Evolutionary conservation across 2,329 filamentous ascomycete species (phyloP), one percentile per base, ranked within the genome.

Genomic region (Bipolaris cookei): DNA sequence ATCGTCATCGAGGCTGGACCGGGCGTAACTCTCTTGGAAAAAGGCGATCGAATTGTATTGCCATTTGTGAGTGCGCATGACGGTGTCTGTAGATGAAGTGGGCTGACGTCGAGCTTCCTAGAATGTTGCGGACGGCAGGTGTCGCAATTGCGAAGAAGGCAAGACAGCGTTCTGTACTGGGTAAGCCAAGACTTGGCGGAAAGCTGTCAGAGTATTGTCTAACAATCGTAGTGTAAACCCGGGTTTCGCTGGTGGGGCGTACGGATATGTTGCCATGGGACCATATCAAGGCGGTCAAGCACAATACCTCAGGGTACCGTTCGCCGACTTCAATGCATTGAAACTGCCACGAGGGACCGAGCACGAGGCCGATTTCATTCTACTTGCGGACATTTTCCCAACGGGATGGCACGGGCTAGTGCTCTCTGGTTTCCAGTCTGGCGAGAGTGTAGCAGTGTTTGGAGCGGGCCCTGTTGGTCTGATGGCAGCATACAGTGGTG

Each of bases 91-190:
- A 28, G 14, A 48, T 13, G 14, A 13, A 13, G 8, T 28, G 20
- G 18, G 20, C 45, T 48, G 21, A 48, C 10, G 13, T 7, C 13
- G n/a, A 38, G 14, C 18, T 37, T 25, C 8, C 30, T 20, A 56
- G 53, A 61, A 54, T 16, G 59, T 58, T 25, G 63, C 62, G 0
- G 64, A 64, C n/a, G 64, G 64, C 18, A 79, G 86, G 11, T 89
- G 86, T 70, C 80, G 81, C 16, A 88, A 88, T 63, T 88, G 86
- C 56, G 86, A 88, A 65, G 84, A 88, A 61, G 86, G 86, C 2
- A 82, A 81, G 56, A 88, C 86, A 1, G 86, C 86, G 0, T 88
- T 88, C 64, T 88, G 86, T 68, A 89, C 86, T 0, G 86, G 86
- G 55, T 73, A 48, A 58, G 61, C 7, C 16, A 3, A n/a, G 7